These are phyloP conservation scores for Gamarada debralockiae DNA, from an alignment of 495 filamentous ascomycete genomes.

Conservation along the genomic window DNA sequence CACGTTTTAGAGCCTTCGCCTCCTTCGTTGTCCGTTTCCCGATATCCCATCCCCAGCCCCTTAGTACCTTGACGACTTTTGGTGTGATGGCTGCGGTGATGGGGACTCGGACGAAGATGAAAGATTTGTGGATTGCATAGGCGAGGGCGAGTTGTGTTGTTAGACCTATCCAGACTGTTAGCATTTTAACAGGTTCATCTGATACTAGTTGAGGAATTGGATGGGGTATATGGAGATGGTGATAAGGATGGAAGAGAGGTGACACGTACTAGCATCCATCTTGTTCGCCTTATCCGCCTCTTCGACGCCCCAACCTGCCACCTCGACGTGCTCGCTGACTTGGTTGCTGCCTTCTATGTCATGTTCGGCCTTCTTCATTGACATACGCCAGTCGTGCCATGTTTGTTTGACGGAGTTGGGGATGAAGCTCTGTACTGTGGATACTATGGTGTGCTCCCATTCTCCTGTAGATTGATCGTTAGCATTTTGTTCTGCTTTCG, in stretches of 20 bases:
- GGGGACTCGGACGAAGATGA: conserved; percentile 92
- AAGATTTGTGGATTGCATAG: conserved; percentile 96
- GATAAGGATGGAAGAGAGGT: not conserved
- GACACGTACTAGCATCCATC: conserved; percentile 49
- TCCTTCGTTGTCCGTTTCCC: conserved; percentile 41
- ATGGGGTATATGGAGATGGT: no score
- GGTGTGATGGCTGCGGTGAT: conserved; percentile 85
- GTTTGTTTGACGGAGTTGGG: conserved; percentile 42
- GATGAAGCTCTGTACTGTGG: conserved; percentile 42
- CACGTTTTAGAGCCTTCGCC: conserved; percentile 23
- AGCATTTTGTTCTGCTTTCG: not conserved
- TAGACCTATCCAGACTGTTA: no score
- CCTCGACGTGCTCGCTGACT: conserved; percentile 33
- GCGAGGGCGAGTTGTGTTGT: conserved; percentile 87
- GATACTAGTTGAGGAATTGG: no score
- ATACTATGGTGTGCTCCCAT: conserved; percentile 46
- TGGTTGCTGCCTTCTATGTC: conserved; percentile 27
- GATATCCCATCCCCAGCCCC: conserved; percentile 74
- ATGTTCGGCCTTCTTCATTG: conserved; percentile 30
- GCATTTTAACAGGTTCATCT: no score
- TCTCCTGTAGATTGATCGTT: conserved; percentile 30
- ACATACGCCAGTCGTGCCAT: conserved; percentile 37
- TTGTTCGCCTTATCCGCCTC: conserved; percentile 44
- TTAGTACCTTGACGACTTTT: conserved; percentile 81
- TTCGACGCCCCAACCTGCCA: conserved; percentile 48